phyloP scores from a whole-genome alignment of 2,329 filamentous ascomycete genomes.

The Penicillium vulpinum region DNA sequence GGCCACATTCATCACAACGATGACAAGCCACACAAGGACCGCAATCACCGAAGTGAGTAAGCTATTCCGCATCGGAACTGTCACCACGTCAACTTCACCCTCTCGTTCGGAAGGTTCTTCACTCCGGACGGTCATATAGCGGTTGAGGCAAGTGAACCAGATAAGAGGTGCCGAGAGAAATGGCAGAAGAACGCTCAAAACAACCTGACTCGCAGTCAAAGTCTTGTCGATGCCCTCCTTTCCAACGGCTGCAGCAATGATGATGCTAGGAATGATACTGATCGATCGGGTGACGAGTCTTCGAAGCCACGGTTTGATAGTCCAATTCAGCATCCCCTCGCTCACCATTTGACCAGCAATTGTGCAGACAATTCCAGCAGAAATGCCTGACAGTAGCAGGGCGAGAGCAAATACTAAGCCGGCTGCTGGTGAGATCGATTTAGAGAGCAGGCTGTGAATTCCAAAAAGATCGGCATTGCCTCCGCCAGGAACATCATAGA shows the following conservation, averaged over 20 bases:
- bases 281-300: slow-evolving; percentile 75
- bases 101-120: slow-evolving; percentile 40
- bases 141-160: slow-evolving; percentile 76
- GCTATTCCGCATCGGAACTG: slow-evolving; percentile 68
- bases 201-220: slow-evolving; percentile 75
- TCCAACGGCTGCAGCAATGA: slow-evolving; percentile 78
- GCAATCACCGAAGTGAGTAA: slow-evolving; percentile 63
- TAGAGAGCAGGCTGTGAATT: slow-evolving; percentile 71
- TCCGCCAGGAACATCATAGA: slow-evolving; percentile 64
- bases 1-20: slow-evolving; percentile 77
- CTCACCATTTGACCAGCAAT: slow-evolving; percentile 88
- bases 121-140: slow-evolving; percentile 72
- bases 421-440: slow-evolving; percentile 69
- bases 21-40: slow-evolving; percentile 68
- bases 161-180: slow-evolving; percentile 82
- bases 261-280: slow-evolving; percentile 77
- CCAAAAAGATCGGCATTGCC: slow-evolving; percentile 75
- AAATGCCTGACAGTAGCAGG: slow-evolving; percentile 74
- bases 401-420: slow-evolving; percentile 84
- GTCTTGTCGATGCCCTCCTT: slow-evolving; percentile 68
- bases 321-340: slow-evolving; percentile 78
- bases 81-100: slow-evolving; percentile 28
- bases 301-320: slow-evolving; percentile 72
- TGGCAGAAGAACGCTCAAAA: slow-evolving; percentile 73
- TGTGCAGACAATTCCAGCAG: slow-evolving; percentile 83